A percentile compares a stretch with the other conserved stretches of the same genome.
These are phyloP conservation scores for Populus deltoides DNA, from an alignment of 345 rosid species.

Conservation along the genomic window DNA sequence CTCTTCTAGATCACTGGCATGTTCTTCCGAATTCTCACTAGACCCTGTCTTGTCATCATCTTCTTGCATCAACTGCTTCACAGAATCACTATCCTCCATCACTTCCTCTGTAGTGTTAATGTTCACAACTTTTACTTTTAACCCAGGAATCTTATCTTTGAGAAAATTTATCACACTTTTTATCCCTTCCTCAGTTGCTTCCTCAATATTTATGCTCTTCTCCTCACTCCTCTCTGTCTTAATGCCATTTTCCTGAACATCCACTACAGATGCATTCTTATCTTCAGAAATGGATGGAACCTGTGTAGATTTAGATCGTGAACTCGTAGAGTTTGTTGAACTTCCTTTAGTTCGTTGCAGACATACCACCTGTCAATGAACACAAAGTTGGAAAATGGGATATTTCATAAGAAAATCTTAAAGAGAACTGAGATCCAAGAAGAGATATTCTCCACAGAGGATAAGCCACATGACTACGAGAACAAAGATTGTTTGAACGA, in stretches of 20 bases:
- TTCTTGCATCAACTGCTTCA: slow-evolving; percentile 57
- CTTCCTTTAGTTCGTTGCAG: slow-evolving; percentile 61
- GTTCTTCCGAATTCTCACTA: slow-evolving; percentile 55
- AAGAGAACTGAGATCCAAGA: not conserved
- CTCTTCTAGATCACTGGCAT: slow-evolving; percentile 53
- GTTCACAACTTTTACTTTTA: slow-evolving; percentile 77
- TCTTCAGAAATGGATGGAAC: slow-evolving; percentile 39
- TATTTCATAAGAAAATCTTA: not conserved
- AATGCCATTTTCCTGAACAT: slow-evolving; percentile 59
- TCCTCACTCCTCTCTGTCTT: slow-evolving; percentile 60
- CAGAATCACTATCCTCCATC: slow-evolving; percentile 50
- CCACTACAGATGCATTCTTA: slow-evolving; percentile 46
- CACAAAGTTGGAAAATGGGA: slow-evolving; percentile 6
- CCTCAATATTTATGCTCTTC: slow-evolving; percentile 62
- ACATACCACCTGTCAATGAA: slow-evolving; percentile 64
- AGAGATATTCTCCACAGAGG: not conserved
- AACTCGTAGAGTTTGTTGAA: slow-evolving; percentile 33
- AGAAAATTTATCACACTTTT: slow-evolving; percentile 86
- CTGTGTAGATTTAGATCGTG: slow-evolving; percentile 47
- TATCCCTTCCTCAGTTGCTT: slow-evolving; percentile 86
- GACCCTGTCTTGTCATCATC: slow-evolving; percentile 53
- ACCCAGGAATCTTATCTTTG: slow-evolving; percentile 90
- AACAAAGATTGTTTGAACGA: not conserved
- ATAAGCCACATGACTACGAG: not conserved
- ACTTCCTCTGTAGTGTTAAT: slow-evolving; percentile 50